A percentile compares a stretch with the other conserved stretches of the same genome.
Conservation (phyloP, 257 asterid species). For the Solanum megistacrolobum region DNA sequence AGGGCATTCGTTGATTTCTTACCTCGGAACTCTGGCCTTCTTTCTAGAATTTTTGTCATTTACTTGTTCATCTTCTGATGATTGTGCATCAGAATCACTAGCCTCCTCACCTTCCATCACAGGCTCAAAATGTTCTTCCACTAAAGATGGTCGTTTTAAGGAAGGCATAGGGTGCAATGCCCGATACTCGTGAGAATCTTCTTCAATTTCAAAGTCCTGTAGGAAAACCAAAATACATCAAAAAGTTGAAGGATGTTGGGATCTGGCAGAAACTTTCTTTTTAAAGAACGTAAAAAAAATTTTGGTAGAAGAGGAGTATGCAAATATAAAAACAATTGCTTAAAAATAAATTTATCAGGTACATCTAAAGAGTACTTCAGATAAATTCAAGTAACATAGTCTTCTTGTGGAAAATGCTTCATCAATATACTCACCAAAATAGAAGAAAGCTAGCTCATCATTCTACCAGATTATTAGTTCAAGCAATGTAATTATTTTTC, state of each 20-base stretch:
- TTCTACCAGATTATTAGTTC: not conserved
- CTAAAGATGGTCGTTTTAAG: constrained; percentile 47
- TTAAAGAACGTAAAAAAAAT: not conserved
- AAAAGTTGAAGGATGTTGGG: not conserved
- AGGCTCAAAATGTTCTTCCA: constrained; percentile 78
- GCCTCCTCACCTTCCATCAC: constrained; percentile 45
- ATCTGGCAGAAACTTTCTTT: not conserved
- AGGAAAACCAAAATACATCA: constrained; percentile 3
- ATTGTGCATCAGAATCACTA: constrained; percentile 47
- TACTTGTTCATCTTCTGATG: constrained; percentile 53
- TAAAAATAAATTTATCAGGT: not conserved
- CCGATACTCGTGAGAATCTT: constrained; percentile 48
- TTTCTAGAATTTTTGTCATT: constrained; percentile 28
- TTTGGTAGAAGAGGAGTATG: not conserved
- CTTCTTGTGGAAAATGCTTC: not conserved
- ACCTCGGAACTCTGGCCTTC: constrained; percentile 58
- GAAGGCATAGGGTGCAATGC: constrained; percentile 74
- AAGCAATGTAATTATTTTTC: not conserved
- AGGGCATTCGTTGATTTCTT: not conserved
- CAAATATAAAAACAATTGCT: not conserved
- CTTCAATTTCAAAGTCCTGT: constrained; percentile 88
- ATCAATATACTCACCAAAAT: not conserved
- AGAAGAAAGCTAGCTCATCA: not conserved
- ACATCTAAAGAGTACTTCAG: not conserved
- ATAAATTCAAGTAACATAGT: not conserved